Base-by-base conservation (phyloP, 116 monocot species). In the Dioscorea cayenensis region DNA sequence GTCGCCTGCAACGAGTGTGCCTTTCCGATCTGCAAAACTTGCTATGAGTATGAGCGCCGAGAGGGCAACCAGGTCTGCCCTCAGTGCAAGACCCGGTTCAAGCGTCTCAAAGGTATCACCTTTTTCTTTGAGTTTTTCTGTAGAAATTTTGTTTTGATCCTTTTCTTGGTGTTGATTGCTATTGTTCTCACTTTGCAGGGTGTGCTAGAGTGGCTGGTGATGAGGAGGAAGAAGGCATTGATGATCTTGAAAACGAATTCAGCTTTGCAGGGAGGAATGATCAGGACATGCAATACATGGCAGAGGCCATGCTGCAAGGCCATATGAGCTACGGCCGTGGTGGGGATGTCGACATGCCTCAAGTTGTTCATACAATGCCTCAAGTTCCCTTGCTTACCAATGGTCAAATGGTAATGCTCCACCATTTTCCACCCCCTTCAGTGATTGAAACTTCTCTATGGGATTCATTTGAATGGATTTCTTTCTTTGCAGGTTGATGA, bases 1-100 rank as follows among this genome's bases (percentile, higher is more conserved):
- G 94, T 94, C 27, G 94, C 90, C 74, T 94, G 94, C 80, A 88
- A 85, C 72, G 94, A 90, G 68, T 94, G 90, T 49, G 85, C 85
- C 48, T 94, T 94, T 64, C 94, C 94, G 1, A 67, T 94, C 71
- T 94, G 94, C 74, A 55, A 77, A 16, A 79, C 79, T n/a, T 94
- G 94, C 74, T 94, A 94, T 36, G 90, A 90, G 74, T 94, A 94
- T 69, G 94, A 94, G 75, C 79, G 94, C 11, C 77, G 76, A 32
- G 94, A 94, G 74, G 94, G 94, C n/a, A 90, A 50, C 71, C 94
- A 94, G 75, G 80, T 81, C 69, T 90, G 94, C 74, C 94, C 94
- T 7, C 90, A 94, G 70, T 94, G 94, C 82, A 87, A 90, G 69
- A 94, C 94, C 51, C 77, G 90, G 52, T 94, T 82, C 82, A 94